Conservation (phyloP, 2,329 filamentous ascomycete species). For the Apiospora pterosperma region DNA sequence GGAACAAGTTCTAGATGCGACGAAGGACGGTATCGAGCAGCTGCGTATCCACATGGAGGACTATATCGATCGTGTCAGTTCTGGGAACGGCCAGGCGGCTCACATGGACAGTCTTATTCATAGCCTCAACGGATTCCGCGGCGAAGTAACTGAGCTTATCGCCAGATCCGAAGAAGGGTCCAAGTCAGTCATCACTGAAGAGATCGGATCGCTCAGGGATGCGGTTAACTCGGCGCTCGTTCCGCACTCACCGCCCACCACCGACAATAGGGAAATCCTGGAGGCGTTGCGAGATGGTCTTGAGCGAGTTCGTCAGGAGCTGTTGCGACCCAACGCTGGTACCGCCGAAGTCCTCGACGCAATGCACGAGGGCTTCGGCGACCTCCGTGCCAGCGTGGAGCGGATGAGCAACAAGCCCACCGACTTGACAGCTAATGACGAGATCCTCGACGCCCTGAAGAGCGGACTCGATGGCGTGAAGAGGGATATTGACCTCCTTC, state of each 20-base stretch:
- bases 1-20: conserved; percentile 82
- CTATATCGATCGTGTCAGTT: conserved; percentile 72
- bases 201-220: conserved; percentile 79
- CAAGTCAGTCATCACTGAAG: conserved; percentile 71
- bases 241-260: conserved; percentile 44
- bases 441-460: conserved; percentile 84
- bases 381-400: conserved; percentile 75
- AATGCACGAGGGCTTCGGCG: conserved; percentile 81
- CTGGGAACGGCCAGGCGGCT: conserved; percentile 70
- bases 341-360: conserved; percentile 88
- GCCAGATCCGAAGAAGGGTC: conserved; percentile 44
- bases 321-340: conserved; percentile 64
- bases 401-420: conserved; percentile 72
- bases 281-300: conserved; percentile 69
- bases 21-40: conserved; percentile 82
- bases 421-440: conserved; percentile 81
- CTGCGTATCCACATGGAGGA: conserved; percentile 76
- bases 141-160: conserved; percentile 64
- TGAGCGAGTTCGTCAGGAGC: conserved; percentile 70
- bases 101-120: conserved; percentile 66
- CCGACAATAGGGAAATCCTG: conserved; percentile 62
- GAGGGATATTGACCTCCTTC: conserved; percentile 74
- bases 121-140: conserved; percentile 64
- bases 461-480: conserved; percentile 74
- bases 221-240: conserved; percentile 69